A percentile compares a stretch with the other conserved stretches of the same genome.
Evolutionary conservation across 176 grass and related monocot genomes (phyloP).

Genomic region (Ensete glaucum): DNA sequence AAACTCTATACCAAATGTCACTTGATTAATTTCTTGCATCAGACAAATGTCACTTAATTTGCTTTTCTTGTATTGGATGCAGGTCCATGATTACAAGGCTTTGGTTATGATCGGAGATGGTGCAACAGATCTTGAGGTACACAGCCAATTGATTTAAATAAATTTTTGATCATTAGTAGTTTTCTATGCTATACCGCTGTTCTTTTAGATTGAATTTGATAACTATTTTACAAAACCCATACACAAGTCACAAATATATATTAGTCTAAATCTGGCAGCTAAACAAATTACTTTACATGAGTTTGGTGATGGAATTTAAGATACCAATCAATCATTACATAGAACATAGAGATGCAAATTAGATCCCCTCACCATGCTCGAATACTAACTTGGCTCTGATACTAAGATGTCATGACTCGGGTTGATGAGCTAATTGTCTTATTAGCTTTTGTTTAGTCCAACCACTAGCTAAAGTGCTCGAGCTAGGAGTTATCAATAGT

Average conservation of each 20-base stretch:
- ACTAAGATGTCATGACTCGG: too few species aligned
- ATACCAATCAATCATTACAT: neutral
- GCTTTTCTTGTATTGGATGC: slow-evolving; percentile 5
- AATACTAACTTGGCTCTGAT: too few species aligned
- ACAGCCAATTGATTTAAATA: neutral
- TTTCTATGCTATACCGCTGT: neutral
- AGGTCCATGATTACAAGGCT: slow-evolving; percentile 35
- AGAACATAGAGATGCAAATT: neutral
- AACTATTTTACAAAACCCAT: neutral
- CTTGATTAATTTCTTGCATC: neutral
- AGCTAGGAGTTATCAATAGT: too few species aligned
- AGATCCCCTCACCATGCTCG: neutral
- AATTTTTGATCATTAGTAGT: neutral
- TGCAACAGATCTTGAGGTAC: slow-evolving; percentile 86
- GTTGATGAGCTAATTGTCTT: too few species aligned
- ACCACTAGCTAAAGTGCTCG: too few species aligned
- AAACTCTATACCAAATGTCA: neutral
- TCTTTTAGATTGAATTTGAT: neutral
- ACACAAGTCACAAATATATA: neutral
- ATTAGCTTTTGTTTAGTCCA: too few species aligned
- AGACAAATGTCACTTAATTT: neutral
- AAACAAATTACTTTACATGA: neutral
- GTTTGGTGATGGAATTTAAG: neutral
- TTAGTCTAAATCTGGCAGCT: neutral
- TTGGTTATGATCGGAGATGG: slow-evolving; percentile 93